A percentile compares a stretch with the other conserved stretches of the same genome.
phyloP scores from a whole-genome alignment of 176 grass and related monocot species.

The Juncus inflexus region DNA sequence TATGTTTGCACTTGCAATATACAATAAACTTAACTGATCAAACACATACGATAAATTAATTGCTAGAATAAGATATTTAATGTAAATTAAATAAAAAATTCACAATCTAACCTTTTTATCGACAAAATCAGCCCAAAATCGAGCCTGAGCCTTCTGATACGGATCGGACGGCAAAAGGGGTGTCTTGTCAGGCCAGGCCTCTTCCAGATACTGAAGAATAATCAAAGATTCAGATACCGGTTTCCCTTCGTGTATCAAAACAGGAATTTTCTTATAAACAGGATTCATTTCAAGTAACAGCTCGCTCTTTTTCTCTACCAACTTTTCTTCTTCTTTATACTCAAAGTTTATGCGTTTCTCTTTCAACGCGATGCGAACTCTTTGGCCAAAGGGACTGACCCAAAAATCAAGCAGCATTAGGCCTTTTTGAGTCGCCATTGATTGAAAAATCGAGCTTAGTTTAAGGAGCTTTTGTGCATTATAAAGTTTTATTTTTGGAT shows the following conservation, averaged over 20 bases:
- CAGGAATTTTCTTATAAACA: slow-evolving; percentile 65
- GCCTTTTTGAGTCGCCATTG: slow-evolving; percentile 20
- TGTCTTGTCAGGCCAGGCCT: slow-evolving; percentile 22
- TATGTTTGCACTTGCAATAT: background rate
- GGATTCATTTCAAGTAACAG: slow-evolving; percentile 59
- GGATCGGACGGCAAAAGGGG: slow-evolving; percentile 31
- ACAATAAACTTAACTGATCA: background rate
- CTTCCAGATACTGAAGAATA: slow-evolving; percentile 65
- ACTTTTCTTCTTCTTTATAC: slow-evolving; percentile 39
- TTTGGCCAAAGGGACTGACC: slow-evolving; percentile 60
- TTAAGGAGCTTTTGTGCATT: no score
- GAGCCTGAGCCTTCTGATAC: slow-evolving; percentile 30
- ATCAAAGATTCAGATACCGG: slow-evolving; percentile 49
- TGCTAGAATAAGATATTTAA: background rate
- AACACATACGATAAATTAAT: background rate
- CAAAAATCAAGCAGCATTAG: slow-evolving; percentile 43
- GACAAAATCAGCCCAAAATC: slow-evolving; percentile 52
- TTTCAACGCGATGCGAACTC: slow-evolving; percentile 34
- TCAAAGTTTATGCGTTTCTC: slow-evolving; percentile 42
- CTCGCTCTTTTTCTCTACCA: slow-evolving; percentile 48
- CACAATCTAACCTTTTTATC: slow-evolving; percentile 41
- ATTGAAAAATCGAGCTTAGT: no score
- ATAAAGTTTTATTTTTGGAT: no score
- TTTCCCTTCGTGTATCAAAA: slow-evolving; percentile 51
- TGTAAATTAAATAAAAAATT: background rate